These are phyloP conservation scores for Pichia sp. DNA, from an alignment of 1,139 yeast species.

Conservation along the genomic window DNA sequence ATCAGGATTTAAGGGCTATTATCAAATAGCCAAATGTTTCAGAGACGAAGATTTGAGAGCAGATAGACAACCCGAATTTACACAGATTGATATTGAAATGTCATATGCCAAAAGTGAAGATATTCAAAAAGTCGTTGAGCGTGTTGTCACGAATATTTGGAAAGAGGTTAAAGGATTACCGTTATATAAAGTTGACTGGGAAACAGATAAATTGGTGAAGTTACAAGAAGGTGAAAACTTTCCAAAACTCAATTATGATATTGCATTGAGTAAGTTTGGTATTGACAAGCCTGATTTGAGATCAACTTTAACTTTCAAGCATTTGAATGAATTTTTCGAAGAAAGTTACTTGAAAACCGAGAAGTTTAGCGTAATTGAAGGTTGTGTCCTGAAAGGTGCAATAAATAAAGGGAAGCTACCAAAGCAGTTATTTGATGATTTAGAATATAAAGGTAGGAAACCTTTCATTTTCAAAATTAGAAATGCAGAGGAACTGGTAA, in stretches of 20 bases:
- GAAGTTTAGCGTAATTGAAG: conserved; percentile 62
- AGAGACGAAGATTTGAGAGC: conserved; percentile 92
- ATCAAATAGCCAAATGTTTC: conserved; percentile 88
- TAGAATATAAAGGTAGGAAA: conserved; percentile 46
- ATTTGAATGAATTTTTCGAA: conserved; percentile 36
- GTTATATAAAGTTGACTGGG: conserved; percentile 28
- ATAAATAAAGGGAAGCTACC: conserved; percentile 30
- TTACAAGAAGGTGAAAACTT: conserved; percentile 25
- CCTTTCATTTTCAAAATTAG: conserved; percentile 51
- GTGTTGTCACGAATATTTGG: conserved; percentile 52
- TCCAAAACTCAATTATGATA: conserved; percentile 47
- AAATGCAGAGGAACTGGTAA: conserved; percentile 27
- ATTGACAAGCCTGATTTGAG: conserved; percentile 93
- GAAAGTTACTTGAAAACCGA: conserved; percentile 28
- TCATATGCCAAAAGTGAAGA: conserved; percentile 65
- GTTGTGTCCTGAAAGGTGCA: conserved; percentile 51
- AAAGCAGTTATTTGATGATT: conserved; percentile 31
- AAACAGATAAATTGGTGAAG: conserved; percentile 20
- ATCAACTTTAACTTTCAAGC: conserved; percentile 43
- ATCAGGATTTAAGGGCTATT: conserved; percentile 79
- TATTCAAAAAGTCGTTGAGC: conserved; percentile 59
- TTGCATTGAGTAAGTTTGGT: conserved; percentile 71
- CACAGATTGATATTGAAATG: conserved; percentile 94
- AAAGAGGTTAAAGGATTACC: conserved; percentile 33
- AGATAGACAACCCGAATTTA: conserved; percentile 96